phyloP scores from a whole-genome alignment of 208 protist genomes.

The Wallacemonas rigidus region DNA sequence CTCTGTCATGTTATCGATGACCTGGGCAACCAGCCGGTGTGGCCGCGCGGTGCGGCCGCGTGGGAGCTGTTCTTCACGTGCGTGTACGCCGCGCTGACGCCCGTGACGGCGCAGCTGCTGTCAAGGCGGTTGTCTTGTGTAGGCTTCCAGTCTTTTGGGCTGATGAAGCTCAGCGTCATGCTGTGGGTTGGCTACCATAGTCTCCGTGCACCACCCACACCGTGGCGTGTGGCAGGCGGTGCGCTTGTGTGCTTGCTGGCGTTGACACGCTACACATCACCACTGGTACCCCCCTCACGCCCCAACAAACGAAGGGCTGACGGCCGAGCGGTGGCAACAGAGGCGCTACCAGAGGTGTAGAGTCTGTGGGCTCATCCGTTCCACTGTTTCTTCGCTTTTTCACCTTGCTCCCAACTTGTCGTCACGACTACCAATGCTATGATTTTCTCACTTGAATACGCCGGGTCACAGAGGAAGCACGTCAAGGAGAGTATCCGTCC shows the following conservation, averaged over 20 bases:
- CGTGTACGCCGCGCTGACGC: constrained; percentile 1
- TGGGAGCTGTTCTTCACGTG: constrained; percentile 2
- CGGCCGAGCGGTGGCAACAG: not conserved
- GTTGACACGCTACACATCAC: constrained; percentile 4
- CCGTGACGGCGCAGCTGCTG: constrained; percentile 8
- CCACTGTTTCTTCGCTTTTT: too few relatives aligned
- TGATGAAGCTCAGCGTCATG: constrained; percentile 15
- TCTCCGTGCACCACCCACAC: not conserved
- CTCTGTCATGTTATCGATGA: constrained; percentile 12
- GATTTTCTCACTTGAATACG: too few relatives aligned
- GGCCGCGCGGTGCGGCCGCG: not conserved
- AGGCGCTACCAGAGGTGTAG: not conserved
- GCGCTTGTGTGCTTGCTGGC: not conserved
- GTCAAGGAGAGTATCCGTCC: too few relatives aligned
- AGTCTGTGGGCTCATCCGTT: not conserved
- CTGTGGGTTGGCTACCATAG: not conserved
- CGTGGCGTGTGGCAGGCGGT: not conserved
- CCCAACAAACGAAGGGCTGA: not conserved
- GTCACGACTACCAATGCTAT: too few relatives aligned
- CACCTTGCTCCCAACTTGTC: too few relatives aligned
- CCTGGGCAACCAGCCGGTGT: constrained; percentile 10
- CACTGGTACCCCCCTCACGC: not conserved
- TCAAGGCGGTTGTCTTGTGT: not conserved
- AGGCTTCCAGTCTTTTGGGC: not conserved
- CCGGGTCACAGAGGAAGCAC: too few relatives aligned